Base-by-base conservation (phyloP, 176 grass and related monocot genomes). In the Otatea glauca region DNA sequence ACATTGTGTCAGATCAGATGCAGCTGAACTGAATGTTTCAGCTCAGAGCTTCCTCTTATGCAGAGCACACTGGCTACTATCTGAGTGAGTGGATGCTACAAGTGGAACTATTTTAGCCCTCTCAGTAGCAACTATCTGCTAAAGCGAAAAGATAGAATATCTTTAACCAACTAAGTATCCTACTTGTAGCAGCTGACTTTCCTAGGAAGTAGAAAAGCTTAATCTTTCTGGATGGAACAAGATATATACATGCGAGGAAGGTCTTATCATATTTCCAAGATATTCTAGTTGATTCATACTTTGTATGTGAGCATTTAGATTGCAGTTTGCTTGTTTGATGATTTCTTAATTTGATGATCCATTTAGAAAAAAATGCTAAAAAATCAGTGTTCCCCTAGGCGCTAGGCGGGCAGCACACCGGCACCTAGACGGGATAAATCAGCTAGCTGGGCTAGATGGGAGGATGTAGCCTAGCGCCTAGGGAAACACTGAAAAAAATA, bases 41-140 rank as follows among this genome's bases (percentile, higher is more conserved):
- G 76, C 82, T 85, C 71, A 76, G 67, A 41, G 72, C 79, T 49
- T 86, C 81, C 70, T 80, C 68, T 77, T 68, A 43, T 9, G 39
- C 47, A 27, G 20, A 59, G 64, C 18, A 45, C 39, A 27, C 41
- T 18, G 51, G 12, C 29, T 21, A 9, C 6, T 23, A 38, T 20
- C n/a, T 4, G 32, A 69, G 64, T 72, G 45, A 51, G 75, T 88
- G 81, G 88, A 85, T 15, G 82, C 50, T 13, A 76, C 78, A 38
- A 77, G 72, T 77, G 88, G 78, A n/a, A n/a, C n/a, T n/a, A 79
- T 58, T 64, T 18, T 72, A 56, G 25, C 45, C 47, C 3, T 56
- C 15, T 23, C 5, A 17, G 37, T 84, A 65, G 27, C 41, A 73
- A 39, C 56, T 78, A 2, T 77, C 67, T 45, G 14, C 35, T 72